Conservation (phyloP, 2,329 filamentous ascomycete species). For the Aspergillus fischeri region DNA sequence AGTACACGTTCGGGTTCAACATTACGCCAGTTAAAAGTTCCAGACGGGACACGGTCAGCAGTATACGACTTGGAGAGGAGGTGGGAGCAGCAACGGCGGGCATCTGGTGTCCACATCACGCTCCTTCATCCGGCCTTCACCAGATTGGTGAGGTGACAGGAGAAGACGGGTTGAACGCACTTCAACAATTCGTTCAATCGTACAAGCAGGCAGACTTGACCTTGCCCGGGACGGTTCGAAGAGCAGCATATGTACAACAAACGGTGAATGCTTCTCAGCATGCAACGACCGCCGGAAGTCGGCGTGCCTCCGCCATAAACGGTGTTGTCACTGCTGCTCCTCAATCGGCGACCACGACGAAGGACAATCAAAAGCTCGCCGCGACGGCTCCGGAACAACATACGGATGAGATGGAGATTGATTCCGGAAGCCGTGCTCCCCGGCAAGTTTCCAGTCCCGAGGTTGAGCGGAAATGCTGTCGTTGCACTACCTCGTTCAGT, state of each 20-base stretch:
- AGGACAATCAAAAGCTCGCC: constrained; percentile 21
- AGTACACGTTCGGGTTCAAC: constrained; percentile 84
- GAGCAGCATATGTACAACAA: constrained; percentile 66
- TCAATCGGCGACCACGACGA: constrained; percentile 13
- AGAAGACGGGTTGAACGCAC: constrained; percentile 67
- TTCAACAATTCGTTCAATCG: constrained; percentile 81
- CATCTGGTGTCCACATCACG: constrained; percentile 89
- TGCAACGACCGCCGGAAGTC: constrained; percentile 36
- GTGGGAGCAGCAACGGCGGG: constrained; percentile 77
- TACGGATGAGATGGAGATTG: constrained; percentile 29
- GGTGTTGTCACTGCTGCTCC: constrained; percentile 16
- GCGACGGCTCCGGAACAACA: constrained; percentile 17
- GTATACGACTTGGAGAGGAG: constrained; percentile 76
- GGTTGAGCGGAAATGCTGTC: constrained; percentile 33
- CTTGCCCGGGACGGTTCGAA: constrained; percentile 86
- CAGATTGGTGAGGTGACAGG: constrained; percentile 72
- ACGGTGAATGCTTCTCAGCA: constrained; percentile 32
- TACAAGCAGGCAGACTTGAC: constrained; percentile 94
- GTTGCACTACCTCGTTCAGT: constrained; percentile 38
- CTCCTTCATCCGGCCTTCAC: constrained; percentile 69
- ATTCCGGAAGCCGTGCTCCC: constrained; percentile 22
- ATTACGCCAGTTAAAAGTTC: constrained; percentile 86
- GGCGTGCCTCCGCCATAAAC: constrained; percentile 56
- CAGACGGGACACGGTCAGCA: constrained; percentile 72
- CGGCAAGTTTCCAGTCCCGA: constrained; percentile 15